phyloP scores from a whole-genome alignment of 352 stramenopile species.

The Elongisporangium anandrum region DNA sequence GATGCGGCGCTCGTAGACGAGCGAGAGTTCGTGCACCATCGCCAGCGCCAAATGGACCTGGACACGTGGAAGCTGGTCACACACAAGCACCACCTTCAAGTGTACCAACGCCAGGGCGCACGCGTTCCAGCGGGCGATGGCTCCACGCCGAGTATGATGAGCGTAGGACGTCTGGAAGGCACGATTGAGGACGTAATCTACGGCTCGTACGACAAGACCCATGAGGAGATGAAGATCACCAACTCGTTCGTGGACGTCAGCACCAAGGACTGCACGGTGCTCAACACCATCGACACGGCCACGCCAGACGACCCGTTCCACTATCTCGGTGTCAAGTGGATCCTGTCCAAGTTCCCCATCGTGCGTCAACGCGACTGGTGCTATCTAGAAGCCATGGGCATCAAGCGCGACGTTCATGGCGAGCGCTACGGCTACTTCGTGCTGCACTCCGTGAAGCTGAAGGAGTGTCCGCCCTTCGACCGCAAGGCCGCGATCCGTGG shows the following conservation, averaged over 20 bases:
- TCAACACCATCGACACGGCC: conserved; percentile 17
- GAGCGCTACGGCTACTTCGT: conserved; percentile 26
- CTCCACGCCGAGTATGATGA: conserved; percentile 8
- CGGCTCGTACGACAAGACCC: conserved; percentile 18
- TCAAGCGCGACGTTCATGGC: conserved; percentile 15
- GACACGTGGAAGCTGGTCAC: conserved; percentile 42
- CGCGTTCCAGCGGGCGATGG: conserved; percentile 17
- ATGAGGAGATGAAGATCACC: conserved; percentile 13
- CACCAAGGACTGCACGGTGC: conserved; percentile 17
- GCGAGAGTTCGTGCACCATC: conserved; percentile 13
- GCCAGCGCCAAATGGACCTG: conserved; percentile 23
- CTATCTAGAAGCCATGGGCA: conserved; percentile 28
- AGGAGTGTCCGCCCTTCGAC: conserved; percentile 20
- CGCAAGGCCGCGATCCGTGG: conserved; percentile 12
- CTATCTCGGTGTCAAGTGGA: conserved; percentile 47
- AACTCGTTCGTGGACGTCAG: conserved; percentile 13
- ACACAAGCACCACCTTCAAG: conserved; percentile 26
- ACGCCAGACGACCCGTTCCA: conserved; percentile 35
- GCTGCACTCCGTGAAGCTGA: conserved; percentile 24
- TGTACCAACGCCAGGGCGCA: conserved; percentile 23
- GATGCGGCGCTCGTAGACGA: conserved; percentile 27
- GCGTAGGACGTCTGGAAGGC: conserved; percentile 15
- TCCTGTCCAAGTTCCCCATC: conserved; percentile 14
- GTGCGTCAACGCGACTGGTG: conserved; percentile 27
- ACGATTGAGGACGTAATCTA: conserved; percentile 17